A percentile compares a stretch with the other conserved stretches of the same genome.
These are phyloP conservation scores for Solanum peruvianum DNA, from an alignment of 257 asterid species.

Conservation along the genomic window DNA sequence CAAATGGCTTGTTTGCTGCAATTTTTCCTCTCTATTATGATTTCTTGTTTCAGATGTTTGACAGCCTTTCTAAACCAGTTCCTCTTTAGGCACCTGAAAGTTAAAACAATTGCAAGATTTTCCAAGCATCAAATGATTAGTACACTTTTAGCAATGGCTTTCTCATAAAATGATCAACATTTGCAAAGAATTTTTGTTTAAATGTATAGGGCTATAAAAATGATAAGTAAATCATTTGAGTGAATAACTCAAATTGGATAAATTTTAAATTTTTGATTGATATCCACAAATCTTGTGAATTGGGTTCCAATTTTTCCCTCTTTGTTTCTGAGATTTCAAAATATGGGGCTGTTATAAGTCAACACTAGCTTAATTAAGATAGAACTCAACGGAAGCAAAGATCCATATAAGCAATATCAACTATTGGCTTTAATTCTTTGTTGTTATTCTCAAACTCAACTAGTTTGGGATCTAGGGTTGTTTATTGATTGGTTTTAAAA, in stretches of 20 bases:
- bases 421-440: neutral
- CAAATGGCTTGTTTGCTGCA: neutral
- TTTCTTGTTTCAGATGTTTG: neutral
- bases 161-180: neutral
- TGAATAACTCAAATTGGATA: neutral
- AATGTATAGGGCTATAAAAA: neutral
- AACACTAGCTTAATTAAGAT: neutral
- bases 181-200: neutral
- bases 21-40: neutral
- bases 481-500: neutral
- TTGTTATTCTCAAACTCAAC: neutral
- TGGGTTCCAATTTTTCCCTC: neutral
- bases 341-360: neutral
- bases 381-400: neutral
- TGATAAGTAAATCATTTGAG: neutral
- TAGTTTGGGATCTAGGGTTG: neutral
- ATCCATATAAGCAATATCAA: neutral
- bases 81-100: neutral
- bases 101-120: neutral
- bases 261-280: neutral
- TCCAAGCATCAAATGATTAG: neutral
- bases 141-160: neutral
- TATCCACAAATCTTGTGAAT: neutral
- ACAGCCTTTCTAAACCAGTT: neutral
- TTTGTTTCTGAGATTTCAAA: neutral